Base-by-base conservation (phyloP, 148 eudicot genomes). In the Dysphania ambrosioides region DNA sequence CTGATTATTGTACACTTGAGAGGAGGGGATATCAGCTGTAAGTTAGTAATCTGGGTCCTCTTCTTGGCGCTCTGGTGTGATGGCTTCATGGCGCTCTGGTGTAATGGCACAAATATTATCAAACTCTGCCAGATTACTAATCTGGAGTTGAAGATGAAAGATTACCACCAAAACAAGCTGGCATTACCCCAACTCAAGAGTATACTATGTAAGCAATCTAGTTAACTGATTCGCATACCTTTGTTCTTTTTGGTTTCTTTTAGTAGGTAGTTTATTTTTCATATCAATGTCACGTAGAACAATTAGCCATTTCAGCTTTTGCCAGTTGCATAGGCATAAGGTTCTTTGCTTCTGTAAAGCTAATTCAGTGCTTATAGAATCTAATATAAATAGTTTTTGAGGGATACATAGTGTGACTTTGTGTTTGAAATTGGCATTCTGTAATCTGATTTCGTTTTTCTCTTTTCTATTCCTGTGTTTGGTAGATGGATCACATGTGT, bases 201-300 rank as follows among this genome's bases (percentile, higher is more conserved):
- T 62, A 68, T 57, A 79, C 42, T 35, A 57, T 73, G 83, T 81
- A 81, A 81, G 80, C 80, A 77, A 77, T 77, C 32, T 77, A 73
- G 75, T 72, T 23, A 75, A 80, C 79, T 75, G 32, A 74, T 75
- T 77, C 61, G 70, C 56, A 61, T 58, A 65, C 36, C 36, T 76
- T 59, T 16, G 42, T 32, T 31, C 32, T 73, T 31, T 75, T 75
- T 75, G 11, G 32, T 65, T 81, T 62, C 49, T 68, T 77, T 38
- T 55, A 69, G 56, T 59, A 42, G 60, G 77, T 53, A 63, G 55
- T 30, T 4, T 74, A 44, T 64, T 79, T 70, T 58, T 75, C 65
- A 36, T 49, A 75, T 32, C 31, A 34, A 66, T 32, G 49, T 61
- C 44, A 26, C 75, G 72, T 40, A 67, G 55, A 74, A 61, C 44